Evolutionary conservation across 2,329 filamentous ascomycete genomes (phyloP).

Genomic region (Sarocladium brachiariae): DNA sequence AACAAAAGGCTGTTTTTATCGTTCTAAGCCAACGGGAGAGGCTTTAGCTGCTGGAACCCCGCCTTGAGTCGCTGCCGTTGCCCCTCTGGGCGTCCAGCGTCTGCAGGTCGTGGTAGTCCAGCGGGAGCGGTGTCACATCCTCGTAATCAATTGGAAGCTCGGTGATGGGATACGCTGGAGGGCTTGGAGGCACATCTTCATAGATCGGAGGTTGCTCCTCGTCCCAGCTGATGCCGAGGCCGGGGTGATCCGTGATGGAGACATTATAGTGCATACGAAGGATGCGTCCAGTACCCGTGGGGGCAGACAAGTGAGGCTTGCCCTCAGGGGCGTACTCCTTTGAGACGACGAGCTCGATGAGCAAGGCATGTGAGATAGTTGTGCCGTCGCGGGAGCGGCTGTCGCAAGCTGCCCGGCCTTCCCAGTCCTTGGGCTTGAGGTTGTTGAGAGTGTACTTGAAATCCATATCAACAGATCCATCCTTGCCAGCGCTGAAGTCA

Average conservation of each 20-base stretch:
- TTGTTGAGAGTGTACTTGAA: conserved; percentile 53
- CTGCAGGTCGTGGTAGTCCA: conserved; percentile 1
- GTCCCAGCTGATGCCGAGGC: conserved; percentile 92
- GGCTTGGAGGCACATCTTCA: conserved; percentile 82
- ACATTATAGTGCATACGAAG: conserved; percentile 87
- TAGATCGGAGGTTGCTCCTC: conserved; percentile 93
- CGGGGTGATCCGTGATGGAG: conserved; percentile 68
- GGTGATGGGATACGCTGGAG: conserved; percentile 56
- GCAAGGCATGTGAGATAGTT: conserved; percentile 68
- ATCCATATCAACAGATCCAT: conserved; percentile 60
- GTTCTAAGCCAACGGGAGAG: too few species aligned
- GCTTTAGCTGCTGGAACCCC: not conserved
- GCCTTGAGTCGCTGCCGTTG: conserved; percentile 1
- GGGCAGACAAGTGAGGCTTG: conserved; percentile 62
- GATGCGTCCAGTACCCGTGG: conserved; percentile 84
- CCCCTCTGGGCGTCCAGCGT: conserved; percentile 3
- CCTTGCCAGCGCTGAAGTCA: conserved; percentile 43
- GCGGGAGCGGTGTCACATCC: conserved; percentile 23
- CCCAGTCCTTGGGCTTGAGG: conserved; percentile 25
- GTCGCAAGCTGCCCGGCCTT: conserved; percentile 53
- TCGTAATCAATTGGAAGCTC: conserved; percentile 33
- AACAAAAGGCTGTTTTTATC: not conserved
- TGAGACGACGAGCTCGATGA: conserved; percentile 89
- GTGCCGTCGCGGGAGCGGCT: conserved; percentile 67
- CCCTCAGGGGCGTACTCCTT: conserved; percentile 78